phyloP scores from a whole-genome alignment of 805 yeast genomes.

The Myxozyma neotropica region DNA sequence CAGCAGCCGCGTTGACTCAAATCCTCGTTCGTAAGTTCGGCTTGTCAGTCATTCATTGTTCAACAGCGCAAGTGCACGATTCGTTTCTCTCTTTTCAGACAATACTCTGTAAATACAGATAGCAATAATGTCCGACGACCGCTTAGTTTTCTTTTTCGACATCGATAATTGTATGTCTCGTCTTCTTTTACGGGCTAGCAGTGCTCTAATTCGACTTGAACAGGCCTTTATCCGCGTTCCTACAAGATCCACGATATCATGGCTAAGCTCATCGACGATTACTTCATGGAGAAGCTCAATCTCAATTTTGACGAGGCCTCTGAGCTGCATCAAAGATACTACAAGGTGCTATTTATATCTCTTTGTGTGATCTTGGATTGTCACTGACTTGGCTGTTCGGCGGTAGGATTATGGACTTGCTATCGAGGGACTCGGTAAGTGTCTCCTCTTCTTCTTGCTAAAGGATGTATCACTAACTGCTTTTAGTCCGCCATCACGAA shows the following conservation, averaged over 20 bases:
- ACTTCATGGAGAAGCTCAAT: slow-evolving; percentile 65
- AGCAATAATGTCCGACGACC: slow-evolving; percentile 16
- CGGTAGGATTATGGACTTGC: slow-evolving; percentile 85
- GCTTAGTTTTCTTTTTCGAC: slow-evolving; percentile 71
- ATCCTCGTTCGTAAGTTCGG: no score
- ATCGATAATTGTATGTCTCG: slow-evolving; percentile 73
- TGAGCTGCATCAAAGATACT: slow-evolving; percentile 69
- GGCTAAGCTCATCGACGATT: slow-evolving; percentile 82
- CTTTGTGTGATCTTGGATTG: background rate
- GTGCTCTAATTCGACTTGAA: no score
- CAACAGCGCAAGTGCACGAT: no score
- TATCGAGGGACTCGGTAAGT: slow-evolving; percentile 69
- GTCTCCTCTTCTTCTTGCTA: background rate
- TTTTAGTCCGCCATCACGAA: slow-evolving; percentile 52
- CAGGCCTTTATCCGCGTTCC: slow-evolving; percentile 65
- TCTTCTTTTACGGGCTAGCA: no score
- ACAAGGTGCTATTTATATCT: slow-evolving; percentile 46
- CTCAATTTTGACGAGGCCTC: slow-evolving; percentile 75
- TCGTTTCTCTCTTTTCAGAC: no score
- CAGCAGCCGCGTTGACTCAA: slow-evolving; percentile 6
- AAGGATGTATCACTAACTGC: background rate
- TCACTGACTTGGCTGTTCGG: background rate
- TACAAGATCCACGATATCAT: slow-evolving; percentile 79
- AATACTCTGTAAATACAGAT: background rate
- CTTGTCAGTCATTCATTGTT: no score